phyloP scores from a whole-genome alignment of 257 asterid genomes.

The Solanum piurae region DNA sequence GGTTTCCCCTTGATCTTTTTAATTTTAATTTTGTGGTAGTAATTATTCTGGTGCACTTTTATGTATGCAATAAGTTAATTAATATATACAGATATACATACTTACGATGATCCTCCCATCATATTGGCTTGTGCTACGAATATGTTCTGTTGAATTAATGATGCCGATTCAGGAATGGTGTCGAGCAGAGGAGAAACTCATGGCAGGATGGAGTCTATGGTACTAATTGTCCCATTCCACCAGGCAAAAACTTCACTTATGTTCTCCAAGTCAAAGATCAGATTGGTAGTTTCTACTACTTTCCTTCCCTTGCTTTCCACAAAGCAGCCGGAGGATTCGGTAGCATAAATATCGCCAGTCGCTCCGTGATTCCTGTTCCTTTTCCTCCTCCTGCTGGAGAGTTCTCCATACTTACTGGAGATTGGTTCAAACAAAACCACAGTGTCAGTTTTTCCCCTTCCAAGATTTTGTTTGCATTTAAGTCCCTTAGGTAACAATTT shows the following conservation, averaged over 20 bases:
- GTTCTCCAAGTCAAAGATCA: slow-evolving; percentile 31
- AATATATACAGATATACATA: neutral
- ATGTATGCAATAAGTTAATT: neutral
- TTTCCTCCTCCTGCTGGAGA: slow-evolving; percentile 25
- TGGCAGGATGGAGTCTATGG: slow-evolving; percentile 42
- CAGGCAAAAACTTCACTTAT: slow-evolving; percentile 28
- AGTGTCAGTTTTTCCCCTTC: slow-evolving; percentile 1
- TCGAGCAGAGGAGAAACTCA: slow-evolving; percentile 31
- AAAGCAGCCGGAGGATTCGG: slow-evolving; percentile 29
- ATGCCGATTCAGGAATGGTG: slow-evolving; percentile 19
- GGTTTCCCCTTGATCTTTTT: neutral
- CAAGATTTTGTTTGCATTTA: neutral
- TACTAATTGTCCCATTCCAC: slow-evolving; percentile 29
- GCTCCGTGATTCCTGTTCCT: slow-evolving; percentile 19
- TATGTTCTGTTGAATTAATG: neutral
- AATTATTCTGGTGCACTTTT: too few species aligned
- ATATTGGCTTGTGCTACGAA: neutral
- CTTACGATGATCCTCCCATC: neutral
- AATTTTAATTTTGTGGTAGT: neutral
- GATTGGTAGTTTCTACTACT: slow-evolving; percentile 29
- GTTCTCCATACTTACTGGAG: slow-evolving; percentile 13
- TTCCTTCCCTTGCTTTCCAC: slow-evolving; percentile 32
- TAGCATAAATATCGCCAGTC: slow-evolving; percentile 18
- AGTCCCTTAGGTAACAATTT: neutral
- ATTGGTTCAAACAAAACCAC: slow-evolving; percentile 28